These are phyloP conservation scores for Combretum micranthum DNA, from an alignment of 345 rosid genomes.

Conservation along the genomic window DNA sequence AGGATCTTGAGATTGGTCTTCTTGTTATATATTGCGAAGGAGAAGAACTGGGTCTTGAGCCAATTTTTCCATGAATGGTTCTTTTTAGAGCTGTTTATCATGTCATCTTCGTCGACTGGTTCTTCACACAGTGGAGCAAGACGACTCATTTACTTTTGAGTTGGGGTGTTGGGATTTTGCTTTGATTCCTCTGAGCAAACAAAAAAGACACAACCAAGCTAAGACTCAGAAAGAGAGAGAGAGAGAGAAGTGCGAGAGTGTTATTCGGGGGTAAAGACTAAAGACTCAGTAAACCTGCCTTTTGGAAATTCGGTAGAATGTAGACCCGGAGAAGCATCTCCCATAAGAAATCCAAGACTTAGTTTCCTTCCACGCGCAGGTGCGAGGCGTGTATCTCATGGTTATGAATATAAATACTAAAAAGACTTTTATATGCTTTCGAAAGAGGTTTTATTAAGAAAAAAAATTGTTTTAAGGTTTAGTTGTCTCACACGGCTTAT, in stretches of 20 bases:
- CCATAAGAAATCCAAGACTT: background rate
- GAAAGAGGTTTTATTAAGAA: too few species aligned
- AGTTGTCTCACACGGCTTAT: too few species aligned
- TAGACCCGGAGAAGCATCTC: conserved; percentile 19
- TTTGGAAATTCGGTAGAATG: conserved; percentile 10
- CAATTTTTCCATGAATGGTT: conserved; percentile 57
- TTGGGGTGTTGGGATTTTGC: background rate
- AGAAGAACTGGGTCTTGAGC: conserved; percentile 49
- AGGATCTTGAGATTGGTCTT: conserved; percentile 59
- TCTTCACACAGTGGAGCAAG: conserved; percentile 83
- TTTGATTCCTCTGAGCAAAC: background rate
- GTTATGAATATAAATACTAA: too few species aligned
- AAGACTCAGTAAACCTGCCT: too few species aligned
- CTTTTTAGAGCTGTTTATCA: conserved; percentile 24
- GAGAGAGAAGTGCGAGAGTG: background rate
- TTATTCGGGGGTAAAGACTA: too few species aligned
- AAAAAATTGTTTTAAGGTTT: too few species aligned
- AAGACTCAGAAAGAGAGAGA: conserved; percentile 7
- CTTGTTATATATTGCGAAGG: conserved; percentile 26
- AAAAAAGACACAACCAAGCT: background rate
- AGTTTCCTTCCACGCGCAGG: too few species aligned
- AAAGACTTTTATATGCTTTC: background rate
- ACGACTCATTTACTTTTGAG: conserved; percentile 40
- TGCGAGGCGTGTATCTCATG: too few species aligned
- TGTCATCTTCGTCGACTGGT: conserved; percentile 44